phyloP scores from a whole-genome alignment of 2,329 filamentous ascomycete genomes.

The Colletotrichum costaricense region DNA sequence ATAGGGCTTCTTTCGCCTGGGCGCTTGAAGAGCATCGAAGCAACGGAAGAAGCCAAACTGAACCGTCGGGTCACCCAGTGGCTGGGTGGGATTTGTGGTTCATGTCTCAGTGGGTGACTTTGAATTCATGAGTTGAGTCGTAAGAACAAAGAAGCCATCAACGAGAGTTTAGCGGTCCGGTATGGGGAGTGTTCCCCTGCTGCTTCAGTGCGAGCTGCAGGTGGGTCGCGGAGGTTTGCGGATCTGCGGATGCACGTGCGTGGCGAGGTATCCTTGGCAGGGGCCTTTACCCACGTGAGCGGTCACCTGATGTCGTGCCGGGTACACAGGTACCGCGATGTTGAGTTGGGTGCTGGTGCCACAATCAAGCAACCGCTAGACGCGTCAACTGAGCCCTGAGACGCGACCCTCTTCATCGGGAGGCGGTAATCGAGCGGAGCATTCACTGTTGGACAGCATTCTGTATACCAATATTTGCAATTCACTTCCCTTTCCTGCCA shows the following conservation, averaged over 20 bases:
- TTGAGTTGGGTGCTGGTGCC: background rate
- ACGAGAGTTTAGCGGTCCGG: background rate
- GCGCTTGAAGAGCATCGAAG: background rate
- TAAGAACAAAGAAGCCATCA: background rate
- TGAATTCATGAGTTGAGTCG: background rate
- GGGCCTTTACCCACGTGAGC: fast-evolving
- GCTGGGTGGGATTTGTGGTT: background rate
- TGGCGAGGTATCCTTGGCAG: background rate
- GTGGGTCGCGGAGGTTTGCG: background rate
- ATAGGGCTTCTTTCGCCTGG: background rate
- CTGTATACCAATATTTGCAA: background rate
- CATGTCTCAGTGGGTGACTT: background rate
- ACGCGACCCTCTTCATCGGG: background rate
- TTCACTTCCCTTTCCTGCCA: background rate
- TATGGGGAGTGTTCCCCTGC: background rate
- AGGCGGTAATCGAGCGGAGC: background rate
- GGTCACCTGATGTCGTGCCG: conserved; percentile 27
- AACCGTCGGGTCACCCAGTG: background rate
- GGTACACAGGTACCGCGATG: background rate
- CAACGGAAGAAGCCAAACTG: background rate
- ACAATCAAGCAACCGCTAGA: background rate
- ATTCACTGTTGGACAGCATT: background rate
- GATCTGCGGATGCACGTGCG: conserved; percentile 7
- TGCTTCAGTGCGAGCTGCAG: background rate
- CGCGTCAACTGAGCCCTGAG: conserved; percentile 9